These are phyloP conservation scores for Aspergillus japonicus DNA, from an alignment of 2,329 filamentous ascomycete genomes.

Conservation along the genomic window DNA sequence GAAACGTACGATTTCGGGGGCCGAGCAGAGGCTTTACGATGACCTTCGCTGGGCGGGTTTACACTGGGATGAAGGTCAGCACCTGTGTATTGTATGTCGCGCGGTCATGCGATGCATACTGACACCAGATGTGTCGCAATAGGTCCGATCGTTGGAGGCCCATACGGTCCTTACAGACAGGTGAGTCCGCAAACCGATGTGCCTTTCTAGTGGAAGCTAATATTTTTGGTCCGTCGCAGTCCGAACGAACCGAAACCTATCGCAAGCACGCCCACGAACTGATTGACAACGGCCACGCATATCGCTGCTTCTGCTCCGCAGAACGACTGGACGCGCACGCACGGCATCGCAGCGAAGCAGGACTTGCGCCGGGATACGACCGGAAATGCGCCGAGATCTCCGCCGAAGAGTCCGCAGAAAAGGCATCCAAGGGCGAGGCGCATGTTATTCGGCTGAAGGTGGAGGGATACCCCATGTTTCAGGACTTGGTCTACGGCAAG, in stretches of 20 bases:
- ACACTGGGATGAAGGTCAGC: conserved; percentile 82
- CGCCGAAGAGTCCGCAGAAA: conserved; percentile 65
- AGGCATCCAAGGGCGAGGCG: conserved; percentile 66
- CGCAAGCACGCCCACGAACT: conserved; percentile 67
- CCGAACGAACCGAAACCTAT: conserved; percentile 74
- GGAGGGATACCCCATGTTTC: conserved; percentile 64
- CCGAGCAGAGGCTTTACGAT: conserved; percentile 72
- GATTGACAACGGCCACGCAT: conserved; percentile 70
- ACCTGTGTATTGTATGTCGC: conserved; percentile 9
- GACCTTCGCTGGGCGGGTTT: conserved; percentile 88
- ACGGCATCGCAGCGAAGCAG: conserved; percentile 59
- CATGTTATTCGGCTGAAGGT: conserved; percentile 76
- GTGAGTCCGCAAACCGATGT: conserved; percentile 42
- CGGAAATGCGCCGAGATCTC: conserved; percentile 70
- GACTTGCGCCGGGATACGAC: conserved; percentile 63
- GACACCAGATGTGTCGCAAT: neutral
- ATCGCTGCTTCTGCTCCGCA: conserved; percentile 86
- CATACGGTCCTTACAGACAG: conserved; percentile 82
- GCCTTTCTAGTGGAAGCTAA: neutral
- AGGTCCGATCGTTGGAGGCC: conserved; percentile 78
- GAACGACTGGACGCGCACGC: conserved; percentile 69
- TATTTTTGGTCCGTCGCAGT: conserved; percentile 50
- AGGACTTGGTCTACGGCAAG: conserved; percentile 76
- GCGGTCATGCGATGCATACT: neutral
- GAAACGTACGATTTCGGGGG: conserved; percentile 77